Evolutionary conservation across 2,329 filamentous ascomycete species (phyloP).

Genomic region (Cryphonectria naterciae): DNA sequence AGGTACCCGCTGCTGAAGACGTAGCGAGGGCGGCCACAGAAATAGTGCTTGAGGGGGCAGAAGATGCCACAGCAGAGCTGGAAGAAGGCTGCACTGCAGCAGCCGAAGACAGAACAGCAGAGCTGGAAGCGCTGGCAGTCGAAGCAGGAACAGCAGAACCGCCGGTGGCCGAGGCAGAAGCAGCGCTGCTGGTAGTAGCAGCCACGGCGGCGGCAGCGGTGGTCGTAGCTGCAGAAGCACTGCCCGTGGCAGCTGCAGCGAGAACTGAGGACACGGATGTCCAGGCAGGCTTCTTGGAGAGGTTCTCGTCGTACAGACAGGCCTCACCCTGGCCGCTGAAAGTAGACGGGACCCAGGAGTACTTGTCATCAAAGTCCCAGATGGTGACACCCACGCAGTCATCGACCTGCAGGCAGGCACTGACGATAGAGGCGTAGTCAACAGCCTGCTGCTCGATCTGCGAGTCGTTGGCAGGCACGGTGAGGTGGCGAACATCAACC

Average conservation of each 20-base stretch:
- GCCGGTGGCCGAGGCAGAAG: background rate
- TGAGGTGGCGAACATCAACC: slow-evolving; percentile 57
- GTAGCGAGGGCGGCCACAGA: slow-evolving; percentile 5
- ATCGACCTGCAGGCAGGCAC: slow-evolving; percentile 41
- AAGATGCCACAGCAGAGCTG: slow-evolving; percentile 3
- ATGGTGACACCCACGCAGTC: slow-evolving; percentile 48
- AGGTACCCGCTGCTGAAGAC: slow-evolving; percentile 17
- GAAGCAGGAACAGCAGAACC: background rate
- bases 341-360: slow-evolving; percentile 45
- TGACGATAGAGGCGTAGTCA: slow-evolving; percentile 47
- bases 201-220: slow-evolving; percentile 11
- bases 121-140: background rate
- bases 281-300: slow-evolving; percentile 45
- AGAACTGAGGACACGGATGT: slow-evolving; percentile 42
- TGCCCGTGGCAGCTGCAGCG: slow-evolving; percentile 36
- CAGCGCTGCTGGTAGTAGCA: slow-evolving; percentile 2
- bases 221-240: slow-evolving; percentile 18
- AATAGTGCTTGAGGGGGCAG: slow-evolving; percentile 9
- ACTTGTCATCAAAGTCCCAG: slow-evolving; percentile 49
- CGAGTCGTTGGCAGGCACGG: slow-evolving; percentile 45
- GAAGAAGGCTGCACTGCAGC: slow-evolving; percentile 4
- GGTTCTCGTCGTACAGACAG: slow-evolving; percentile 42
- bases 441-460: slow-evolving; percentile 50
- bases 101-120: slow-evolving; percentile 3
- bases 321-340: slow-evolving; percentile 45